phyloP scores from a whole-genome alignment of 257 asterid genomes.

The Penstemon newberryi region DNA sequence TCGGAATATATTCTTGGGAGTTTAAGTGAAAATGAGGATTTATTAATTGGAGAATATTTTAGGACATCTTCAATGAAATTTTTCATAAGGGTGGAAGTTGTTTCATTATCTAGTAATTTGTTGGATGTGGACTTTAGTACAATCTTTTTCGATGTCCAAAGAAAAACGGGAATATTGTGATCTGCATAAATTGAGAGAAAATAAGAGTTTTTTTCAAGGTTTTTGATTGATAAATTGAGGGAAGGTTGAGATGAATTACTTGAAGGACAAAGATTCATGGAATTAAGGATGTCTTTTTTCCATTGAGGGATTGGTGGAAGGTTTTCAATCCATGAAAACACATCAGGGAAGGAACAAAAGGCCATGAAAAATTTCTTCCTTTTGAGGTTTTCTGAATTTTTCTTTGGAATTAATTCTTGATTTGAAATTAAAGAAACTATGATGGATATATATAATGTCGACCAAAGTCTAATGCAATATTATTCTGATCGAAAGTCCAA shows the following conservation, averaged over 20 bases:
- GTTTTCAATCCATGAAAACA: conserved; percentile 61
- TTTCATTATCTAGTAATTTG: conserved; percentile 31
- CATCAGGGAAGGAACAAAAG: conserved; percentile 48
- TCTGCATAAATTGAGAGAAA: conserved; percentile 57
- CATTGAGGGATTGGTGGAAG: conserved; percentile 55
- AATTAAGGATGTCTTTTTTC: conserved; percentile 35
- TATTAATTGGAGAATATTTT: conserved; percentile 38
- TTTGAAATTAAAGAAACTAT: conserved; percentile 33
- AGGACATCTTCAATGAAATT: conserved; percentile 54
- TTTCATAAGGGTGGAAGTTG: conserved; percentile 30
- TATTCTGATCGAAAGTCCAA: conserved; percentile 18
- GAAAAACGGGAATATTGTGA: conserved; percentile 55
- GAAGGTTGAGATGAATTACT: conserved; percentile 47
- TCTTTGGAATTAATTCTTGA: background rate
- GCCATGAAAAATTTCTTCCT: conserved; percentile 30
- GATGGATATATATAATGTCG: background rate
- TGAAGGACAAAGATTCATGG: conserved; percentile 55
- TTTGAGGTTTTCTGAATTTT: background rate
- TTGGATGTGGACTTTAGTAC: conserved; percentile 18
- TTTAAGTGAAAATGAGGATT: conserved; percentile 27
- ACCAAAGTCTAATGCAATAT: conserved; percentile 17
- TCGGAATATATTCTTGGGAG: conserved; percentile 31
- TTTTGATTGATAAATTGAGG: conserved; percentile 59
- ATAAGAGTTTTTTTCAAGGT: conserved; percentile 31
- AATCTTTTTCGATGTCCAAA: conserved; percentile 72